Evolutionary conservation across 192 early-diverging fungal species (phyloP), one percentile per base, ranked within the genome.

Genomic region (Rhizophagus sp.): DNA sequence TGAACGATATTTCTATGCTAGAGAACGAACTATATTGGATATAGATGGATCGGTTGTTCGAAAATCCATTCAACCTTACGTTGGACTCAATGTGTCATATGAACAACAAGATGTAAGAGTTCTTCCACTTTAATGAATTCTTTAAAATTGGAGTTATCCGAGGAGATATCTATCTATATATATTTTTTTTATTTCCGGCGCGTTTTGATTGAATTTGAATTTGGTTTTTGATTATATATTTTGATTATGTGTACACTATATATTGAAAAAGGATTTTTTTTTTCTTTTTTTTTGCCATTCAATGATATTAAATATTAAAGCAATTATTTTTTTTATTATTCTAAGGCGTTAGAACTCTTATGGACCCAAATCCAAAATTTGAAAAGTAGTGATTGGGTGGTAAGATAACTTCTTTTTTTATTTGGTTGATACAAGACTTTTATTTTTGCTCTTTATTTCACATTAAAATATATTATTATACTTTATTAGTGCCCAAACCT

Each of bases 1-100:
- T 66, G 85, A 89, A 63, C 80, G 81, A n/a, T 91, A 91, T 73
- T 84, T 91, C 83, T 52, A 84, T 11, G 80, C 73, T 25, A 64
- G 88, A 79, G 85, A 82, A 27, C 73, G 70, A 84, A n/a, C 76
- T 78, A 19, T 81, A 22, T 6, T 75, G 6, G 81, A 83, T 25
- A 79, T 80, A 33, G 82, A 79, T 41, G 84, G 82, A 10, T 83
- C 80, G 15, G 80, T 80, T 1, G 83, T 85, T n/a, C 77, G 66
- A 34, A 82, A 82, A 63, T 81, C 82, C 10, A 79, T 84, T 44
- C 80, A 82, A 70, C 83, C 83, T 61, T 74, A 79, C n/a, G 69
- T 80, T n/a, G 82, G 81, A 52, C 74, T 79, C 11, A 81, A 86
- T 65, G 33, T 82, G 2, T 81, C 82, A 73, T 83, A 86, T 44